Evolutionary conservation across 768 basidiomycete species (phyloP).

Genomic region (Wakefieldia striispora): DNA sequence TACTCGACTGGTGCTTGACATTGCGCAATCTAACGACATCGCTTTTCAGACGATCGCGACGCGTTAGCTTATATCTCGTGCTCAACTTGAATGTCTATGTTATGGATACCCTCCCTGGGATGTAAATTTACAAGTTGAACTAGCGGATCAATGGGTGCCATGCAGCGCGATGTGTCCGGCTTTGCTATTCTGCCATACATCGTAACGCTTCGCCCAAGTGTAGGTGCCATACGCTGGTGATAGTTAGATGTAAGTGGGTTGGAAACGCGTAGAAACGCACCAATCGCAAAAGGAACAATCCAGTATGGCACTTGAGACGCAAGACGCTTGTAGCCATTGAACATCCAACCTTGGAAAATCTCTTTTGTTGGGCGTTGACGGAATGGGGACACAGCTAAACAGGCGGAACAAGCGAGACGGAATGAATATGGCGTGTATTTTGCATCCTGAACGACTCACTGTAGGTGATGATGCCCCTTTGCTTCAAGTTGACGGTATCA

Average conservation of each 20-base stretch:
- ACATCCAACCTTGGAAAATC: slow-evolving; percentile 70
- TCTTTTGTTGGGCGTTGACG: slow-evolving; percentile 72
- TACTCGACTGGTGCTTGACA: neutral
- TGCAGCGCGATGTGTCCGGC: slow-evolving; percentile 67
- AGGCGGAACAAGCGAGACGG: neutral
- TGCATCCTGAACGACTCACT: slow-evolving; percentile 49
- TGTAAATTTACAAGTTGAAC: slow-evolving; percentile 12
- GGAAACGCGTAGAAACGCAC: slow-evolving; percentile 44
- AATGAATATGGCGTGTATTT: neutral
- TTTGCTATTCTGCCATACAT: slow-evolving; percentile 73
- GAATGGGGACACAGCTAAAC: slow-evolving; percentile 77
- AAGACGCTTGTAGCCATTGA: slow-evolving; percentile 83
- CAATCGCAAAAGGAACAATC: slow-evolving; percentile 70
- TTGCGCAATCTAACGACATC: slow-evolving; percentile 9
- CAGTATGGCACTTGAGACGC: slow-evolving; percentile 76
- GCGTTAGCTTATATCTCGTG: neutral
- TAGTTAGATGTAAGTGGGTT: neutral
- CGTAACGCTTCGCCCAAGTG: slow-evolving; percentile 71
- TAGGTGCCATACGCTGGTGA: slow-evolving; percentile 71
- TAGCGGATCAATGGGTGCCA: slow-evolving; percentile 21
- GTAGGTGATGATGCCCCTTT: slow-evolving; percentile 78
- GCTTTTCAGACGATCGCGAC: neutral
- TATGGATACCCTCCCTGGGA: slow-evolving; percentile 6
- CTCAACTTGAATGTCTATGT: slow-evolving; percentile 13
- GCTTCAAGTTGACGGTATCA: slow-evolving; percentile 62